These are phyloP conservation scores for Aspergillus neotritici DNA, from an alignment of 2,329 filamentous ascomycete species.

Conservation along the genomic window DNA sequence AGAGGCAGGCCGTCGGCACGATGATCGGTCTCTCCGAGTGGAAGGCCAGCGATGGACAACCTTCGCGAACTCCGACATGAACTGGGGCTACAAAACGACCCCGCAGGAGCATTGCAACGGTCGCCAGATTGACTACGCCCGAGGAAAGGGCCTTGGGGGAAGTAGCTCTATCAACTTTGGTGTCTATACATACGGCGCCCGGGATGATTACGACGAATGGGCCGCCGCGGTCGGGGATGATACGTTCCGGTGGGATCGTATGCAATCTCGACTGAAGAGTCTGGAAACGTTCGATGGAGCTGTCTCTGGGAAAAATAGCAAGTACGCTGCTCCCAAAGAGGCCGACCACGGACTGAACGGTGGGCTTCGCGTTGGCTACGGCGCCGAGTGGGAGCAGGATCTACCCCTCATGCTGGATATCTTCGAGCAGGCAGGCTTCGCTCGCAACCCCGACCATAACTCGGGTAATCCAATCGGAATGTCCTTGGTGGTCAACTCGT, in stretches of 20 bases:
- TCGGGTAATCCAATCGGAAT: conserved; percentile 56
- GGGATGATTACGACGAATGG: conserved; percentile 60
- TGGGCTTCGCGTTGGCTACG: conserved; percentile 46
- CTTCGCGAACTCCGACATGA: conserved; percentile 46
- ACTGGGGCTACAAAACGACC: conserved; percentile 49
- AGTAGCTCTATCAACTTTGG: conserved; percentile 52
- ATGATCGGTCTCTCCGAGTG: conserved; percentile 44
- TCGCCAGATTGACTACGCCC: conserved; percentile 46
- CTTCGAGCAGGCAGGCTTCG: conserved; percentile 46
- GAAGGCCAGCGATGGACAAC: conserved; percentile 53
- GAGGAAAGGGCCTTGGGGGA: conserved; percentile 50
- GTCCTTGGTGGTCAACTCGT: conserved; percentile 47
- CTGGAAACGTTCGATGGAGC: conserved; percentile 51
- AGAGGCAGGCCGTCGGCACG: conserved; percentile 53
- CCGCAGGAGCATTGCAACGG: conserved; percentile 43
- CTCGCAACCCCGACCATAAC: conserved; percentile 52
- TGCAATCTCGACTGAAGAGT: conserved; percentile 46
- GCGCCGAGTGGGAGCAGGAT: conserved; percentile 47
- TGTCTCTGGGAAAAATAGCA: conserved; percentile 34
- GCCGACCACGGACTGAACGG: conserved; percentile 48
- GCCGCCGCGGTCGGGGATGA: conserved; percentile 52
- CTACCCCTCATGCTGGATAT: conserved; percentile 43
- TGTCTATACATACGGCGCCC: conserved; percentile 51
- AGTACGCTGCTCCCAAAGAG: conserved; percentile 45
- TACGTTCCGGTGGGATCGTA: conserved; percentile 50